Conservation (phyloP, 495 filamentous ascomycete species). For the Letharia lupina region DNA sequence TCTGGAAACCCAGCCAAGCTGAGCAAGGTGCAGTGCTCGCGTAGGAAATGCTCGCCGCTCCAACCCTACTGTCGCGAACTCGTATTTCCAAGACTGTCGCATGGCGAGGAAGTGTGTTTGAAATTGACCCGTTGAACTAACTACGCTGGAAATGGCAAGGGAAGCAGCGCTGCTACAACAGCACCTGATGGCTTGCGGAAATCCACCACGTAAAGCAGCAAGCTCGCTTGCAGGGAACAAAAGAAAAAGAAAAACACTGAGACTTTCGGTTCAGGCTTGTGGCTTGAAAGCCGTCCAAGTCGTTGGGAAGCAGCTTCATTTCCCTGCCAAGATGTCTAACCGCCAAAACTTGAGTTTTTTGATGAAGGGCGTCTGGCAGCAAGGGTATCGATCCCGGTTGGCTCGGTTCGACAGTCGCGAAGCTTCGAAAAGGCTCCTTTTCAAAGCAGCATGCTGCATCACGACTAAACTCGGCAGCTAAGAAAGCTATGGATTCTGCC, state of each 20-base stretch:
- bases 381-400: neutral
- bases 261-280: neutral
- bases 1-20: neutral
- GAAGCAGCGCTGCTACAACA: neutral
- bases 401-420: neutral
- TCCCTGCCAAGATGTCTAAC: constrained; percentile 9
- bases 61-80: neutral
- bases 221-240: too few species aligned
- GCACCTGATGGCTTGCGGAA: neutral
- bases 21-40: neutral
- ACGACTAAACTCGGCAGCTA: neutral
- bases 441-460: constrained; percentile 6
- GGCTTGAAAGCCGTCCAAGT: neutral
- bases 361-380: neutral
- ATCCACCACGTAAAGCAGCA: too few species aligned
- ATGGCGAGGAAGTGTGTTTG: too few species aligned
- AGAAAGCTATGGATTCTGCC: neutral
- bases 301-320: constrained; percentile 2
- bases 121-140: too few species aligned
- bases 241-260: too few species aligned
- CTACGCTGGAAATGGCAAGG: neutral
- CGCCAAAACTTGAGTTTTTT: neutral
- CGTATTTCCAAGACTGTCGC: neutral
- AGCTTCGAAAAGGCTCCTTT: neutral
- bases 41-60: neutral